phyloP scores from a whole-genome alignment of 306 rosid species.

The Alnus rubra region DNA sequence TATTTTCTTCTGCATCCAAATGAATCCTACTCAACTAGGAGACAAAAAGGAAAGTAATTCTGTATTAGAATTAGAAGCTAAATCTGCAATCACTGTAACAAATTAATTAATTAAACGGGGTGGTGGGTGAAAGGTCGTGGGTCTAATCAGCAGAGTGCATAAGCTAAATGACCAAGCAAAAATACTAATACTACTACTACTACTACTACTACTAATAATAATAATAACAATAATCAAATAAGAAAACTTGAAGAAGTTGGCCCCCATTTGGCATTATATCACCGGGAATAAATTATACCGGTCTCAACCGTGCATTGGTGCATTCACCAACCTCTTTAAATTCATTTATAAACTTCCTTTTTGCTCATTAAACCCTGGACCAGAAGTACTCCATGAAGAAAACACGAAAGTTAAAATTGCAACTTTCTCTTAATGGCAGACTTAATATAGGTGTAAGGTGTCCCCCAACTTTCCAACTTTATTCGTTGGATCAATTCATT shows the following conservation, averaged over 20 bases:
- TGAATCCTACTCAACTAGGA: constrained; percentile 1
- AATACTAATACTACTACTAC: no score
- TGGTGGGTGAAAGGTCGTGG: not conserved
- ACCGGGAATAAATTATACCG: not conserved
- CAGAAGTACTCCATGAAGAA: no score
- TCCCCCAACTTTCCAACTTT: not conserved
- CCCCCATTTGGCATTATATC: not conserved
- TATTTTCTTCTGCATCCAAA: not conserved
- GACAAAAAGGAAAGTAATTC: not conserved
- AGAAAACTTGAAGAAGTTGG: not conserved
- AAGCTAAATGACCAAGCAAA: not conserved
- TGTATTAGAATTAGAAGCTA: not conserved
- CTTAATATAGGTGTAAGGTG: not conserved
- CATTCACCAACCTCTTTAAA: constrained; percentile 15
- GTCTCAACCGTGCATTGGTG: not conserved
- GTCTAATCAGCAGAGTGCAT: not conserved
- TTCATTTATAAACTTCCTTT: constrained; percentile 2
- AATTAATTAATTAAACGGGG: not conserved
- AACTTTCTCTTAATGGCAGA: not conserved
- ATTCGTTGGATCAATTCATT: not conserved
- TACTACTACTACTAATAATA: no score
- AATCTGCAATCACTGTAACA: not conserved
- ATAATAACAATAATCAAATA: not conserved
- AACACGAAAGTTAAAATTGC: not conserved
- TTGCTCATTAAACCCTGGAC: not conserved